Evolutionary conservation across 345 rosid species (phyloP).

Genomic region (Brassica nigra): DNA sequence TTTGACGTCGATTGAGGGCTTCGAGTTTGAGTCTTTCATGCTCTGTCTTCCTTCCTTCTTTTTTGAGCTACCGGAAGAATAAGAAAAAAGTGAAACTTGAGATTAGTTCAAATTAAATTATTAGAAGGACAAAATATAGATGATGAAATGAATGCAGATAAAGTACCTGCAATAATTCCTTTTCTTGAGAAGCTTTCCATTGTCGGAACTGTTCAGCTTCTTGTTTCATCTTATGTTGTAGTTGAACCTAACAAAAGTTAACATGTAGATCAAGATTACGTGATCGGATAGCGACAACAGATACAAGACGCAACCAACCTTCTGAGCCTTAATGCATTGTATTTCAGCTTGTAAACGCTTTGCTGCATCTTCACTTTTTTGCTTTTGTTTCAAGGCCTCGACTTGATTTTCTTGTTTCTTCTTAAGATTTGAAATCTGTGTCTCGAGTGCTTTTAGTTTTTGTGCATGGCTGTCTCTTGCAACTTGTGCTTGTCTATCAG

Average conservation of each 20-base stretch:
- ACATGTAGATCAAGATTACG: background rate
- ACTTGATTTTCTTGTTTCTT: constrained; percentile 80
- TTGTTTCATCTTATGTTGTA: constrained; percentile 78
- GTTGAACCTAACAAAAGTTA: constrained; percentile 59
- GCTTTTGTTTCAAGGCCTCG: constrained; percentile 68
- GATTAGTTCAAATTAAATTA: background rate
- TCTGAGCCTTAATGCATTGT: constrained; percentile 74
- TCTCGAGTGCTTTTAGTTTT: constrained; percentile 69
- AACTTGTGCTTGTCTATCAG: constrained; percentile 63
- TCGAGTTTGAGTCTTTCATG: constrained; percentile 77
- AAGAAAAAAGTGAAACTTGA: background rate
- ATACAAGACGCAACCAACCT: constrained; percentile 56
- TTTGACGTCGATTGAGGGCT: constrained; percentile 74
- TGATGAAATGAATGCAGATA: constrained; percentile 1
- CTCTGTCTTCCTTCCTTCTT: constrained; percentile 77
- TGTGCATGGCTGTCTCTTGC: constrained; percentile 57
- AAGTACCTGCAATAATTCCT: constrained; percentile 74
- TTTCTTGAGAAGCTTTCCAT: constrained; percentile 79
- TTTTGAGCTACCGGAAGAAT: constrained; percentile 56
- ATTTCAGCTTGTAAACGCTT: constrained; percentile 74
- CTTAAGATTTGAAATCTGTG: constrained; percentile 73
- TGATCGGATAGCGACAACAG: background rate
- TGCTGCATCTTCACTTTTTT: constrained; percentile 78
- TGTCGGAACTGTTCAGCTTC: constrained; percentile 88
- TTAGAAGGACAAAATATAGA: background rate